These are phyloP conservation scores for Pleurotus eryngii DNA, from an alignment of 768 basidiomycete genomes.

Conservation along the genomic window DNA sequence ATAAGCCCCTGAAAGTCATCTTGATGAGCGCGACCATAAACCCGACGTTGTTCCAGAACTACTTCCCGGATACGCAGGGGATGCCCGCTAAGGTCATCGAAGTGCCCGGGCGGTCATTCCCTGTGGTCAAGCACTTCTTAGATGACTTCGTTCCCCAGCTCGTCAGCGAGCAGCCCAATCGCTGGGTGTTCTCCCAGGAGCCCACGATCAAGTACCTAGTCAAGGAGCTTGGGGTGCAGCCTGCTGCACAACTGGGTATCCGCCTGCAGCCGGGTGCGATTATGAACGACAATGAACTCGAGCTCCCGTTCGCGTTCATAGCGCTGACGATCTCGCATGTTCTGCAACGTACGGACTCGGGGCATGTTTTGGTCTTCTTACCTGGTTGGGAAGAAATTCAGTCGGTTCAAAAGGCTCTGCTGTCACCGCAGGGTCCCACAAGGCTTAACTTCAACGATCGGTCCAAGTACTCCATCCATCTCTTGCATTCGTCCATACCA, in stretches of 20 bases:
- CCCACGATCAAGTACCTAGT: conserved; percentile 68
- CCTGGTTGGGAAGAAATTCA: conserved; percentile 94
- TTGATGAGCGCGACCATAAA: conserved; percentile 98
- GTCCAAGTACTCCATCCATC: conserved; percentile 62
- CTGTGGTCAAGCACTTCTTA: conserved; percentile 78
- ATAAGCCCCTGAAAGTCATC: conserved; percentile 77
- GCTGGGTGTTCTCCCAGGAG: conserved; percentile 72
- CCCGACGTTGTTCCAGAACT: conserved; percentile 81
- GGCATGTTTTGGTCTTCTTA: conserved; percentile 87
- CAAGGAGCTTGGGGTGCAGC: conserved; percentile 52
- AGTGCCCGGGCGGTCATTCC: conserved; percentile 89
- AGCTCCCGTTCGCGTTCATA: conserved; percentile 78
- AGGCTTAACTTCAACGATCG: conserved; percentile 61
- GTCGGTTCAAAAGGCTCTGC: conserved; percentile 62
- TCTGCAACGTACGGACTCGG: conserved; percentile 67
- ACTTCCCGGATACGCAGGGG: conserved; percentile 68
- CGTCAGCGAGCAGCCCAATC: conserved; percentile 23
- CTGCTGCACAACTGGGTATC: conserved; percentile 10
- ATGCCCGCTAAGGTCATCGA: conserved; percentile 68
- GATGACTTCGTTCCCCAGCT: conserved; percentile 70
- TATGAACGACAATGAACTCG: conserved; percentile 48
- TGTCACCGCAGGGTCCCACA: conserved; percentile 44
- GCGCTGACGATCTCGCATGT: conserved; percentile 81
- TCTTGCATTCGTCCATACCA: conserved; percentile 88
- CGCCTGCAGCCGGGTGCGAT: neutral